These are phyloP conservation scores for Aspergillus aculeatus DNA, from an alignment of 2,329 filamentous ascomycete species.

Conservation along the genomic window DNA sequence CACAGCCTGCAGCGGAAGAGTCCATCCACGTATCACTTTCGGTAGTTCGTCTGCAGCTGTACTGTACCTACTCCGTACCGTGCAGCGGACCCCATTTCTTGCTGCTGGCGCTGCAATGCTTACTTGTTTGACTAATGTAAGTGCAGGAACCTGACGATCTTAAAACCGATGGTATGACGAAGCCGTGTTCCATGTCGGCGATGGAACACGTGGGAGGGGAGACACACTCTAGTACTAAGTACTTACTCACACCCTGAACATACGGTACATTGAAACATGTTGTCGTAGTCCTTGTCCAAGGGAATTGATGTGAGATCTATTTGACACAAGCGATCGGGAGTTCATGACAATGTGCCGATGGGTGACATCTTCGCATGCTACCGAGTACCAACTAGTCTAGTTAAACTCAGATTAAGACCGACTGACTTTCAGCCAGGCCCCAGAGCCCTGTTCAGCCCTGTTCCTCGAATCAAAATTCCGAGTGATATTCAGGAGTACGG, in stretches of 20 bases:
- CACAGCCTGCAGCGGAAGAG: not conserved
- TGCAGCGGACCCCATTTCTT: too few species aligned
- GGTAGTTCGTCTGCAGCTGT: not conserved
- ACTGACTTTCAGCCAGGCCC: not conserved
- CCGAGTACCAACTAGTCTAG: not conserved
- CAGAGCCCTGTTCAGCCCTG: not conserved
- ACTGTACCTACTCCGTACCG: too few species aligned
- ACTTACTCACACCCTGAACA: too few species aligned
- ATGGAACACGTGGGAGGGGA: not conserved
- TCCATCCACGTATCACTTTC: not conserved
- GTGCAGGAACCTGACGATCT: not conserved
- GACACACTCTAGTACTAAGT: not conserved
- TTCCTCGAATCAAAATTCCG: not conserved
- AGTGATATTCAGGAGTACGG: not conserved
- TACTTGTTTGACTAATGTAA: not conserved
- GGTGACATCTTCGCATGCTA: not conserved
- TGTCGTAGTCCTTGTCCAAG: too few species aligned
- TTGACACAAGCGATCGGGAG: not conserved
- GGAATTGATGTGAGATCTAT: not conserved
- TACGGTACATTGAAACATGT: too few species aligned
- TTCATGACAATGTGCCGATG: not conserved
- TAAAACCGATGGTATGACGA: not conserved
- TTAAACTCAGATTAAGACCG: not conserved
- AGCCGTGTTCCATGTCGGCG: not conserved
- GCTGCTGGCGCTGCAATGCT: not conserved